phyloP scores from a whole-genome alignment of 306 rosid species.

The Neltuma alba region DNA sequence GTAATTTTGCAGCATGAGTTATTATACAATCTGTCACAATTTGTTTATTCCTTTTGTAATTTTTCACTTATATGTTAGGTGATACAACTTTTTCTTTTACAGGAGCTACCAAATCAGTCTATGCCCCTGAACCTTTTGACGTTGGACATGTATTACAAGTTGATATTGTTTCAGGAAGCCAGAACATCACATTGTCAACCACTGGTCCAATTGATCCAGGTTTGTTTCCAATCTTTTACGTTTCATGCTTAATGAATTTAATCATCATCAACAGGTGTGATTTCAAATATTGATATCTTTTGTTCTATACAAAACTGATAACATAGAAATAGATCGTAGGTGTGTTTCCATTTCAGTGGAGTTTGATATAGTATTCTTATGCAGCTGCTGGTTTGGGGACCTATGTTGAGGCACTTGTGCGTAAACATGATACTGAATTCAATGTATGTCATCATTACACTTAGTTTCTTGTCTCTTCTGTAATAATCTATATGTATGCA shows the following conservation, averaged over 20 bases:
- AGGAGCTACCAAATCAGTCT: constrained; percentile 85
- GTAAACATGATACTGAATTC: constrained; percentile 84
- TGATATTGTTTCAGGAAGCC: constrained; percentile 50
- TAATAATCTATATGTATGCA: background rate
- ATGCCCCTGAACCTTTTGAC: constrained; percentile 90
- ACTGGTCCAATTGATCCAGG: constrained; percentile 89
- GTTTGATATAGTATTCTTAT: constrained; percentile 11
- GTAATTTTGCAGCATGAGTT: constrained; percentile 7
- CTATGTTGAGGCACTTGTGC: constrained; percentile 90
- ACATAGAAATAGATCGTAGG: background rate
- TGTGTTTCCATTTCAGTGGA: constrained; percentile 4
- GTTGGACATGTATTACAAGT: constrained; percentile 81
- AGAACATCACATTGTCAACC: constrained; percentile 61
- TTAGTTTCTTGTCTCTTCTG: background rate
- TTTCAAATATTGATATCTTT: constrained; percentile 1
- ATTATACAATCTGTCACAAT: constrained; percentile 14
- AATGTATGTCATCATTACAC: constrained; percentile 57
- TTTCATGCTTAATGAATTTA: constrained; percentile 11
- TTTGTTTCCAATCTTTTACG: constrained; percentile 38
- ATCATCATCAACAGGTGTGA: constrained; percentile 16
- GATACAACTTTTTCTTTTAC: constrained; percentile 35
- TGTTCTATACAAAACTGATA: background rate
- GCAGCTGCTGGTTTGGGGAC: constrained; percentile 97
- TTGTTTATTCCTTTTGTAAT: background rate
- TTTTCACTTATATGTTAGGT: background rate